These are phyloP conservation scores for Russula vinacea DNA, from an alignment of 768 basidiomycete species.

Conservation along the genomic window DNA sequence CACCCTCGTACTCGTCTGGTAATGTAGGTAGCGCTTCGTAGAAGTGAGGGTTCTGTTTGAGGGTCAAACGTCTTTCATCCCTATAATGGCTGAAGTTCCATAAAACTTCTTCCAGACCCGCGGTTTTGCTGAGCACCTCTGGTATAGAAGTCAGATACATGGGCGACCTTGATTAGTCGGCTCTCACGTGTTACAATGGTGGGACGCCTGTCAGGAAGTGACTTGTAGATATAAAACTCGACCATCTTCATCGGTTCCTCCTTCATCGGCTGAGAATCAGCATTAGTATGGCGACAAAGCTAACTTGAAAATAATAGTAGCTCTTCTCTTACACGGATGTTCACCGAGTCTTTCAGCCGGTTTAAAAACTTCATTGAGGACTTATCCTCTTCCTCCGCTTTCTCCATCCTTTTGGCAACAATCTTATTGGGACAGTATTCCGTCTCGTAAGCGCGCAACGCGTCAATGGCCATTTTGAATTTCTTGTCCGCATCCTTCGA, in stretches of 20 bases:
- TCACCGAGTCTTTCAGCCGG: conserved; percentile 1
- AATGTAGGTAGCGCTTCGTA: conserved; percentile 5
- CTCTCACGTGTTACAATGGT: conserved; percentile 3
- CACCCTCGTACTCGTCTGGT: neutral
- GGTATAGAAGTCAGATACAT: neutral
- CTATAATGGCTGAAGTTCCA: conserved; percentile 23
- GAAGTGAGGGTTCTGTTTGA: conserved; percentile 23
- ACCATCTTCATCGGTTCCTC: neutral
- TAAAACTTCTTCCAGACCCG: conserved; percentile 8
- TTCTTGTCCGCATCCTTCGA: neutral
- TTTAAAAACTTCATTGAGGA: neutral
- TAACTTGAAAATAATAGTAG: no score
- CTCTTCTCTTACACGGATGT: neutral
- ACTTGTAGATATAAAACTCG: neutral
- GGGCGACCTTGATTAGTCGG: no score
- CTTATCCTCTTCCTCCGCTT: neutral
- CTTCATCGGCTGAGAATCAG: neutral
- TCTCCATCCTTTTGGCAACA: neutral
- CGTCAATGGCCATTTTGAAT: neutral
- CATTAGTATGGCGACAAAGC: neutral
- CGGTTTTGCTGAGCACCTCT: conserved; percentile 12
- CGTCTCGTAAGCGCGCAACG: neutral
- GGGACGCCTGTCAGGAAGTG: neutral
- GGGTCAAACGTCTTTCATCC: conserved; percentile 7
- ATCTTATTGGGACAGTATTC: neutral